Base-by-base conservation (phyloP, 139 green algal genomes). In the Trebouxia sp. region DNA sequence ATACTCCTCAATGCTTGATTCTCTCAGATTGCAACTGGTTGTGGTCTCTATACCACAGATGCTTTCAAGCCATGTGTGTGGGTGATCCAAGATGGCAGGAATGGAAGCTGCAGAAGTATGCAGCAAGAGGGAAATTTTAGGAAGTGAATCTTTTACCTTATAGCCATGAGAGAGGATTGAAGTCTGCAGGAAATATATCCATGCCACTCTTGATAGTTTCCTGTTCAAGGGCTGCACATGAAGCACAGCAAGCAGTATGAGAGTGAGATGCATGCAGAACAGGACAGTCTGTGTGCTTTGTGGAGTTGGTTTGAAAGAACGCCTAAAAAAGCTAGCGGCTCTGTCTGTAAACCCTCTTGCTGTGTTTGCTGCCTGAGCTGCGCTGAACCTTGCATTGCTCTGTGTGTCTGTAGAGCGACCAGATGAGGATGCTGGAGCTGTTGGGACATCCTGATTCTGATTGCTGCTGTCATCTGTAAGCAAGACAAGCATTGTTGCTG, bases 71-170 rank as follows among this genome's bases (percentile, higher is more conserved):
- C n/a, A n/a, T n/a, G n/a, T n/a, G n/a, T n/a, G n/a, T n/a, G n/a
- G n/a, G n/a, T n/a, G n/a, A n/a, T n/a, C n/a, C n/a, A n/a, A n/a
- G n/a, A n/a, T n/a, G n/a, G n/a, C n/a, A n/a, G n/a, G n/a, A n/a
- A n/a, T n/a, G n/a, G n/a, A n/a, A n/a, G n/a, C n/a, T n/a, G n/a
- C n/a, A n/a, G n/a, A n/a, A n/a, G n/a, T n/a, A n/a, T n/a, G n/a
- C n/a, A n/a, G n/a, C n/a, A n/a, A n/a, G n/a, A n/a, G n/a, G n/a
- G n/a, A n/a, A n/a, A n/a, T n/a, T n/a, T n/a, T n/a, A n/a, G n/a
- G n/a, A n/a, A n/a, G n/a, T 69, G 24, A 39, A 35, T 2, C 65
- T 45, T n/a, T n/a, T 37, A 85, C 84, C 84, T 88, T 86, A 69
- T 82, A 86, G 0, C 37, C 41, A 51, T 53, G 30, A 12, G 47